Base-by-base conservation (phyloP, 2,329 filamentous ascomycete species). In the Fusarium temperatum region DNA sequence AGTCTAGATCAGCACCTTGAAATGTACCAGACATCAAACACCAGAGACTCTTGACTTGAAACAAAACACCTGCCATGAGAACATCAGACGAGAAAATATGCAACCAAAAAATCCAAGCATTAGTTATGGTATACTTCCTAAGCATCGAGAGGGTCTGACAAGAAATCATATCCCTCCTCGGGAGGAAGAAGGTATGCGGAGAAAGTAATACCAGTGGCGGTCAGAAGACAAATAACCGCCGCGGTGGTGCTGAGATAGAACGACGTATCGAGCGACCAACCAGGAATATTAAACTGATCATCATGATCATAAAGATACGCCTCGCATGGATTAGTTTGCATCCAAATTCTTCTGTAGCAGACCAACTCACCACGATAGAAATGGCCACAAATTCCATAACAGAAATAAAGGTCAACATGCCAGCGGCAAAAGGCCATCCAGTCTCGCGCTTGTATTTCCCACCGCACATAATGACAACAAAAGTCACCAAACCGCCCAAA, bases 161-260 rank as follows among this genome's bases (percentile, higher is more conserved):
- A 79, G 71, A 94, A 89, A 81, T 97, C 94, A 84, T 98, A 98
- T 63, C 94, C 95, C 78, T 93, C 94, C 81, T 98, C 95, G 1
- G 90, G 88, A 2, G 94, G 92, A 48, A 98, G 85, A 28, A 93
- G 82, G 67, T 91, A 89, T 10, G 92, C 92, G 4, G 93, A 93
- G 17, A 90, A 83, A 2, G 88, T 85, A 61, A 98, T 85, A 18
- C 89, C 90, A 20, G 86, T 83, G 2, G 88, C 90, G 18, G 85
- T 83, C 15, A 90, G 66, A 6, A 90, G 80, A 30, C 87, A 87
- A 4, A 91, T 80, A 30, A 82, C 81, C 54, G 87, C 90, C 68
- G 89, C 90, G 30, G 87, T 81, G 11, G 87, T 88, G 78, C 89
- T 90, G 62, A 97, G 88, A 38, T 92, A 89, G 90, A 93, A 98